Evolutionary conservation across 179 eudicot species (phyloP), one percentile per base, ranked within the genome.

Genomic region (Beta lomatogona): DNA sequence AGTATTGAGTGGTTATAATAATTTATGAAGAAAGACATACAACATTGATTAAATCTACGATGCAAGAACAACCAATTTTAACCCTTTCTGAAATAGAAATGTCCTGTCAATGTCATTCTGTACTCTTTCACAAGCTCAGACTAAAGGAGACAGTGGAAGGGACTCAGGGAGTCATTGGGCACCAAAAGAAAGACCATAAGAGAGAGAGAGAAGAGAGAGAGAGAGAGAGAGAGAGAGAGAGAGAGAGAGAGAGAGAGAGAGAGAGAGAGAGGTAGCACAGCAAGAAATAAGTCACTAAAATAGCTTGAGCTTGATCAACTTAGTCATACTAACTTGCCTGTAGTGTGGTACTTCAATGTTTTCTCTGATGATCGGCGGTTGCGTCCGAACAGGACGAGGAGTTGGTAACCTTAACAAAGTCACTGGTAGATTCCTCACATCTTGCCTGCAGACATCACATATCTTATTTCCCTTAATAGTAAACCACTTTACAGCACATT

Each of bases 401-500:
- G 57, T 82, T 57, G 70, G 85, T 15, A 85, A 31, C 79, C 85
- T 82, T 80, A 85, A 75, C 63, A 85, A 79, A 9, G 85, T 82
- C 21, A 85, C 85, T 0, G 87, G 87, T 71, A 85, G 75, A 82
- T 85, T 85, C 65, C 57, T 79, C 45, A 85, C 87, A 66, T 85
- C 87, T 52, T 76, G 80, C 74, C 65, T 77, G 75, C 87, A 85
- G 44, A 85, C 85, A 71, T 85, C 87, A 55, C 87, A 85, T 69
- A 82, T 82, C 66, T 82, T 85, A 80, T 85, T 85, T 28, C 87
- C 87, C 71, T 85, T 85, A 48, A 85, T 85, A 53, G 81, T 85
- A 67, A 85, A 85, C 87, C 87, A 85, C 76, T 85, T 85, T 41
- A 85, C 75, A 64, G 87, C 87, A 48, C 87, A 85, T 80, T 82